phyloP scores from a whole-genome alignment of 73 alveolate species.

The Paramecium pentaurelia region DNA sequence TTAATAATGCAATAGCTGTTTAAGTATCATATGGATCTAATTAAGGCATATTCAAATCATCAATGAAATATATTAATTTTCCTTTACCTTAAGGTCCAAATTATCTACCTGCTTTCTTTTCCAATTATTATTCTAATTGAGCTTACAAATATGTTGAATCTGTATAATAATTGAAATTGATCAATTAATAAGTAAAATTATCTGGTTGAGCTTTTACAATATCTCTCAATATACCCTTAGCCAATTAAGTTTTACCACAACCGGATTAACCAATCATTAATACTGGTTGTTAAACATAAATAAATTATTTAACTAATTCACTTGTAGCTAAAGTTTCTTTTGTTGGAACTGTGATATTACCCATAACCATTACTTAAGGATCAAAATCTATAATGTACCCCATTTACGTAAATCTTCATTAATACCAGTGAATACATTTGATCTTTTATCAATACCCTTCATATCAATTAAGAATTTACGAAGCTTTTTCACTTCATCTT shows the following conservation, averaged over 20 bases:
- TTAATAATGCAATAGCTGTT: slow-evolving; percentile 97
- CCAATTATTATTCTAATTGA: slow-evolving; percentile 64
- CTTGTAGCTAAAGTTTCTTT: slow-evolving; percentile 91
- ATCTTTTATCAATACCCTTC: slow-evolving; percentile 91
- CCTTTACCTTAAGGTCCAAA: slow-evolving; percentile 99
- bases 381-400: slow-evolving; percentile 84
- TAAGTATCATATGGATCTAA: slow-evolving; percentile 99
- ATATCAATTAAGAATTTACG: slow-evolving; percentile 83
- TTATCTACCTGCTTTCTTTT: slow-evolving; percentile 93
- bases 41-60: slow-evolving; percentile 99
- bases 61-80: slow-evolving; percentile 98
- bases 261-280: slow-evolving; percentile 99
- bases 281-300: slow-evolving; percentile 68
- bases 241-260: slow-evolving; percentile 98
- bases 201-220: slow-evolving; percentile 84
- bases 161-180: slow-evolving; percentile 99
- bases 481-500: slow-evolving; percentile 90
- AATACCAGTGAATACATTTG: slow-evolving; percentile 91
- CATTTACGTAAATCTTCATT: slow-evolving; percentile 79
- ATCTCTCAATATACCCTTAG: slow-evolving; percentile 96
- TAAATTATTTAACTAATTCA: slow-evolving; percentile 66
- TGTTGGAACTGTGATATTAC: slow-evolving; percentile 95
- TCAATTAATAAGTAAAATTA: slow-evolving; percentile 81
- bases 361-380: slow-evolving; percentile 72
- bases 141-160: slow-evolving; percentile 88